Conservation (phyloP, 1,139 yeast species). For the Citeromyces hawaiiensis region DNA sequence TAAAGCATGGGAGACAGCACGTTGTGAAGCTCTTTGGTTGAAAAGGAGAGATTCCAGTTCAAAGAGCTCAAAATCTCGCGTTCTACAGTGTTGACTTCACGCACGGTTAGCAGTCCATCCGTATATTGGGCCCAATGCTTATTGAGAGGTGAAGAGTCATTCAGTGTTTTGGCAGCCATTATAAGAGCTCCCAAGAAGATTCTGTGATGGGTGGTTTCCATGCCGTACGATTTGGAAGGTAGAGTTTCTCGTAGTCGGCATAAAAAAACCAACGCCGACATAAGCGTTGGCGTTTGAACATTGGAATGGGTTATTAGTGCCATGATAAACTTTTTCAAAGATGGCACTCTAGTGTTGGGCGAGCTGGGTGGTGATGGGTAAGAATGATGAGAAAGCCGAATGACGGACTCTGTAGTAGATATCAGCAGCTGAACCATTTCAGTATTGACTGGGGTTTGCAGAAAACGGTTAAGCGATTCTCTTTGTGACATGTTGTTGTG, state of each 20-base stretch:
- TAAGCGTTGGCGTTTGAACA: constrained; percentile 89
- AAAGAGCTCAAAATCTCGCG: constrained; percentile 70
- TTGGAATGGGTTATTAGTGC: constrained; percentile 66
- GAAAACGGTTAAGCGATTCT: constrained; percentile 59
- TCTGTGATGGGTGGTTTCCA: constrained; percentile 88
- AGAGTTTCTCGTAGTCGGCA: constrained; percentile 62
- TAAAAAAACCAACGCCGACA: constrained; percentile 80
- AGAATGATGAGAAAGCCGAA: constrained; percentile 18
- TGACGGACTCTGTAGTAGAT: constrained; percentile 67
- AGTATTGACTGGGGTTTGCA: constrained; percentile 61
- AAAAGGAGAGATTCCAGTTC: constrained; percentile 70
- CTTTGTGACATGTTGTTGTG: constrained; percentile 28
- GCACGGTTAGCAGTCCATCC: constrained; percentile 51
- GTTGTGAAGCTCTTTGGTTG: constrained; percentile 52
- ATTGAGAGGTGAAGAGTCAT: constrained; percentile 89
- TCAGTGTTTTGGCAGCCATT: constrained; percentile 78
- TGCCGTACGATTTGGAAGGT: constrained; percentile 85
- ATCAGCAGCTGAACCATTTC: constrained; percentile 79
- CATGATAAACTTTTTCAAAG: constrained; percentile 55
- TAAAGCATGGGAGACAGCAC: constrained; percentile 65
- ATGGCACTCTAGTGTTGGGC: constrained; percentile 17
- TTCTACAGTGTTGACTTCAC: constrained; percentile 86
- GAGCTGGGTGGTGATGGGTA: constrained; percentile 33
- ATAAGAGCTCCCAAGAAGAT: constrained; percentile 82
- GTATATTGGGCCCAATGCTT: constrained; percentile 94